Evolutionary conservation across 345 rosid species (phyloP), one percentile per base, ranked within the genome.

Genomic region (Hibiscus mutabilis): DNA sequence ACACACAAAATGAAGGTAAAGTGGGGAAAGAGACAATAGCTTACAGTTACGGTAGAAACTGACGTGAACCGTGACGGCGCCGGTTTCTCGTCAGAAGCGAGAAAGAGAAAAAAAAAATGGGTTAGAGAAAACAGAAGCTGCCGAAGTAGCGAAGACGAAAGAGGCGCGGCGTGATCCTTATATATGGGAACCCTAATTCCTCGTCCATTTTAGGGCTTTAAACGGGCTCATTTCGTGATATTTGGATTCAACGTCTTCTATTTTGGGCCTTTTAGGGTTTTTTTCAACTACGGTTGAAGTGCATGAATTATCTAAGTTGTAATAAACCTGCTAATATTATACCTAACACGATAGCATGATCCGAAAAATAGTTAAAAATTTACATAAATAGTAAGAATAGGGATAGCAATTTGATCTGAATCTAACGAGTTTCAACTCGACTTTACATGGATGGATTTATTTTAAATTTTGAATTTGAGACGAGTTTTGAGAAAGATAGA

Each of bases 11-110:
- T 37, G 33, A 70, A 9, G 29, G 7, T 3, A 1, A 14, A 27
- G 12, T 6, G 19, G 64, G 51, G 21, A n/a, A 40, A 57, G 12
- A 58, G 77, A 49, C 29, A n/a, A 37, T 6, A 40, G 3, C 76
- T 76, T 18, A 82, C 85, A 74, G 79, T 82, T 82, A 21, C 85
- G 80, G 70, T 82, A 82, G 72, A 76, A 82, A 33, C 65, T 61
- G 70, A 82, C 85, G 63, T 82, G 71, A 42, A 82, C 85, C 85
- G 79, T 79, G 46, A 15, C 37, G 4, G 10, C 55, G 52, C 12
- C 52, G 53, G 55, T 52, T 57, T 16, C 53, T 40, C 49, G 35
- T 42, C 49, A 22, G 62, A 16, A 4, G 21, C 42, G 61, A 57
- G 47, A 21, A 25, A n/a, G n/a, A n/a, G n/a, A n/a, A n/a, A n/a